Conservation (phyloP, 1,284 basidiomycete genomes). For the Ceratobasidium theobromae region DNA sequence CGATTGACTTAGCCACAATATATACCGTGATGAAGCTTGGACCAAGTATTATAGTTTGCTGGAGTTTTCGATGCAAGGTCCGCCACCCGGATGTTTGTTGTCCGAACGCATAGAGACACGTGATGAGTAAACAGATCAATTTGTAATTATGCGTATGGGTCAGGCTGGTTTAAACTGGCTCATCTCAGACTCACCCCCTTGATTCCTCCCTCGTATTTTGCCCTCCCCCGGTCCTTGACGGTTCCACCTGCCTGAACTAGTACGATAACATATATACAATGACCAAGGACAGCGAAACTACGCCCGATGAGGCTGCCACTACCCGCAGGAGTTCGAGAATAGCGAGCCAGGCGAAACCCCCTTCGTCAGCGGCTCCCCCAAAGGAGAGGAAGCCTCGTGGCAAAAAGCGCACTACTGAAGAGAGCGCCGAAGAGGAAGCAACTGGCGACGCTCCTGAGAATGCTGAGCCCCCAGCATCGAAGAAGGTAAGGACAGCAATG, state of each 20-base stretch:
- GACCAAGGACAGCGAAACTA: conserved; percentile 5
- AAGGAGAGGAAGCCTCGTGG: conserved; percentile 31
- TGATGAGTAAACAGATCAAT: conserved; percentile 25
- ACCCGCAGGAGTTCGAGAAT: conserved; percentile 28
- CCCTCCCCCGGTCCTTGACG: neutral
- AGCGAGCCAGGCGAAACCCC: conserved; percentile 26
- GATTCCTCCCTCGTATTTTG: neutral
- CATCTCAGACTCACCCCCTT: conserved; percentile 15
- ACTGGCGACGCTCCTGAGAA: conserved; percentile 35
- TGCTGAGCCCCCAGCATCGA: conserved; percentile 33
- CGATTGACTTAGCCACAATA: too few relatives aligned
- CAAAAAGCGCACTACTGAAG: conserved; percentile 36
- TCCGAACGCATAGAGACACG: neutral
- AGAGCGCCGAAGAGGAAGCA: conserved; percentile 36
- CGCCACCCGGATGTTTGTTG: conserved; percentile 11
- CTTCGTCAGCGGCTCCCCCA: conserved; percentile 24
- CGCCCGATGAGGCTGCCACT: conserved; percentile 12
- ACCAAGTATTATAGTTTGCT: too few relatives aligned
- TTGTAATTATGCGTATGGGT: conserved; percentile 30
- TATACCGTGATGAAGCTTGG: too few relatives aligned
- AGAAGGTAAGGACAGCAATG: conserved; percentile 37
- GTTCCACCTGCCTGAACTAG: neutral
- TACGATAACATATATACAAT: neutral
- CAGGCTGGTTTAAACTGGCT: conserved; percentile 29
- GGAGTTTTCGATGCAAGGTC: too few relatives aligned